These are phyloP conservation scores for Scenedesmus sp. DNA, from an alignment of 163 green algal genomes.

Conservation along the genomic window DNA sequence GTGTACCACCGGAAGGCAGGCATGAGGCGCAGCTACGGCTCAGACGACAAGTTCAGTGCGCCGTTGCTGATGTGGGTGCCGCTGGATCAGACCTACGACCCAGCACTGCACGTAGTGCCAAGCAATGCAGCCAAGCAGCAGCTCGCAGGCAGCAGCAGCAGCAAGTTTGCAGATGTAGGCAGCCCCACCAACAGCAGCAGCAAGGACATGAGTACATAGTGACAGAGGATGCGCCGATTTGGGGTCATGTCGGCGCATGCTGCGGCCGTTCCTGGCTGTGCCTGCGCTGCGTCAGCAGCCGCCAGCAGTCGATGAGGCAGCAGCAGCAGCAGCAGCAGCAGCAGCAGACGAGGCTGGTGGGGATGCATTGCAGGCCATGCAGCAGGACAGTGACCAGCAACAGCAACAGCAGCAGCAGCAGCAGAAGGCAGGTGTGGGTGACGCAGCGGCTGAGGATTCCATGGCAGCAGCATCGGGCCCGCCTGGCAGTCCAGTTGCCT, in stretches of 20 bases:
- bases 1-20: slow-evolving; percentile 61
- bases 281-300: slow-evolving; percentile 40
- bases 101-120: slow-evolving; percentile 24
- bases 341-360: neutral
- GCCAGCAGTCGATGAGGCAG: slow-evolving; percentile 12
- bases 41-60: slow-evolving; percentile 49
- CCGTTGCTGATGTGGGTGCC: slow-evolving; percentile 73
- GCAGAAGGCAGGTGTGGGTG: neutral
- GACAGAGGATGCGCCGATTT: slow-evolving; percentile 27
- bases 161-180: slow-evolving; percentile 5
- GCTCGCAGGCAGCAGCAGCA: neutral
- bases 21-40: neutral
- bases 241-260: slow-evolving; percentile 10
- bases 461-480: slow-evolving; percentile 30
- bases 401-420: slow-evolving; percentile 39
- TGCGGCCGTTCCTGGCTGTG: slow-evolving; percentile 57
- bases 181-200: slow-evolving; percentile 19
- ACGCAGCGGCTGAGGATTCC: neutral
- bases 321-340: slow-evolving; percentile 32
- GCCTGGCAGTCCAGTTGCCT: neutral
- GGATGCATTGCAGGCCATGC: neutral
- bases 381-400: slow-evolving; percentile 14
- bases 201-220: slow-evolving; percentile 53
- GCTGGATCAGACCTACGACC: slow-evolving; percentile 52
- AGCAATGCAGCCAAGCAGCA: neutral